These are phyloP conservation scores for Penicillium argentinense DNA, from an alignment of 495 filamentous ascomycete species.

Conservation along the genomic window DNA sequence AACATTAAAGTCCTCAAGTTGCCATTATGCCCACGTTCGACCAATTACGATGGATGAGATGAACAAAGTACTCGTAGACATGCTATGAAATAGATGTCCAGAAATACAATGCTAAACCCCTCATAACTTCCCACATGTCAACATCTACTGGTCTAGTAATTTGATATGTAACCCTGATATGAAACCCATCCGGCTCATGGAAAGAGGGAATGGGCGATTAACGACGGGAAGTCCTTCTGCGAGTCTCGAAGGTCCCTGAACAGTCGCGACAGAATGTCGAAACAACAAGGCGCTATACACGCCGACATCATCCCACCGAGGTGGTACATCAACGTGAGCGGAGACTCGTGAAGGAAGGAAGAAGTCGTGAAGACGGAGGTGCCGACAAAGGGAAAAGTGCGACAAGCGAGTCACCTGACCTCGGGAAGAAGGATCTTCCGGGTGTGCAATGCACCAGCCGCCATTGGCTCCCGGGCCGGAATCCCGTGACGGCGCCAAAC, in stretches of 20 bases:
- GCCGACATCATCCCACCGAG: conserved; percentile 43
- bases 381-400: background rate
- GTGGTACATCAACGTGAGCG: conserved; percentile 44
- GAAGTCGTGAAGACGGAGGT: conserved; percentile 22
- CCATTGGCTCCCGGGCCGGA: conserved; percentile 34
- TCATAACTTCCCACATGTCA: too few relatives aligned
- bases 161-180: conserved; percentile 52
- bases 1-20: too few relatives aligned
- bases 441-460: conserved; percentile 27
- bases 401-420: conserved; percentile 17
- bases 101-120: too few relatives aligned
- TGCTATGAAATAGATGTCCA: too few relatives aligned
- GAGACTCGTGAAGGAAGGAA: conserved; percentile 44
- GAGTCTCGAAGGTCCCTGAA: conserved; percentile 39
- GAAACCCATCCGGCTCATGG: conserved; percentile 52
- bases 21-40: too few relatives aligned
- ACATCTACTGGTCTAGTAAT: too few relatives aligned
- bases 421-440: conserved; percentile 42
- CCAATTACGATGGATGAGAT: too few relatives aligned
- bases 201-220: conserved; percentile 57
- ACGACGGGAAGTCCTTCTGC: conserved; percentile 55
- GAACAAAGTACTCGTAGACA: too few relatives aligned
- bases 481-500: conserved; percentile 38
- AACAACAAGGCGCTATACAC: conserved; percentile 46
- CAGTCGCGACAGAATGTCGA: conserved; percentile 52